Conservation (phyloP, 192 early-diverging fungal genomes). For the Coemansia sp. region DNA sequence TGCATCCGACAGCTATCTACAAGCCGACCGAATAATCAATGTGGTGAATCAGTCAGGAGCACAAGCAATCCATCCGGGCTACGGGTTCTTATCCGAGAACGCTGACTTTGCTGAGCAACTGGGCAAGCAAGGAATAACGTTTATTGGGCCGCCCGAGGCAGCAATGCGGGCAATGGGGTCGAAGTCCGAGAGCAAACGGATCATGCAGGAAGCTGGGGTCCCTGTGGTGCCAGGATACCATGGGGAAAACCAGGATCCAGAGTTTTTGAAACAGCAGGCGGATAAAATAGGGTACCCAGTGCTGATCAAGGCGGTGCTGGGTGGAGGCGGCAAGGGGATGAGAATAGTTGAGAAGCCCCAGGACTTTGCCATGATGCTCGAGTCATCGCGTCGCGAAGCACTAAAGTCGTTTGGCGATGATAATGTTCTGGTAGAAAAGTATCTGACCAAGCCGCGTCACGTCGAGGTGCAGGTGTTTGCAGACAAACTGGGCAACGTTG, state of each 20-base stretch:
- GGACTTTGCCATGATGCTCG: slow-evolving; percentile 85
- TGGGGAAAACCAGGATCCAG: slow-evolving; percentile 77
- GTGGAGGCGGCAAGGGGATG: slow-evolving; percentile 98
- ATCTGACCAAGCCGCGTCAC: slow-evolving; percentile 81
- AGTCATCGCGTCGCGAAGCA: slow-evolving; percentile 80
- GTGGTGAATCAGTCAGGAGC: slow-evolving; percentile 71
- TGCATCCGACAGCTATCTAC: slow-evolving; percentile 78
- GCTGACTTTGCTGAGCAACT: slow-evolving; percentile 80
- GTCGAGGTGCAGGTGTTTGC: slow-evolving; percentile 97
- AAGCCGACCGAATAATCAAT: slow-evolving; percentile 76
- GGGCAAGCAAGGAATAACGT: slow-evolving; percentile 62
- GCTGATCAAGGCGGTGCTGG: slow-evolving; percentile 95
- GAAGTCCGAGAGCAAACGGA: slow-evolving; percentile 90
- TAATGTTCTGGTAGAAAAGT: slow-evolving; percentile 89
- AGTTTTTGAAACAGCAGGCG: slow-evolving; percentile 70
- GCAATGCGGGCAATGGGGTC: slow-evolving; percentile 92
- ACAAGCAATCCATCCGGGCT: slow-evolving; percentile 95
- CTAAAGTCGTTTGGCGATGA: slow-evolving; percentile 90
- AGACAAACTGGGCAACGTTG: slow-evolving; percentile 80
- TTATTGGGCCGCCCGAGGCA: slow-evolving; percentile 87
- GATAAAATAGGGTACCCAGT: slow-evolving; percentile 90
- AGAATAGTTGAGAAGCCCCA: slow-evolving; percentile 73
- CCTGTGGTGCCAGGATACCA: slow-evolving; percentile 94
- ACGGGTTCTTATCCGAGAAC: slow-evolving; percentile 96
- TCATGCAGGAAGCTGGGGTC: slow-evolving; percentile 86